These are phyloP conservation scores for Trichoderma reesei DNA, from an alignment of 495 filamentous ascomycete genomes.

Conservation along the genomic window DNA sequence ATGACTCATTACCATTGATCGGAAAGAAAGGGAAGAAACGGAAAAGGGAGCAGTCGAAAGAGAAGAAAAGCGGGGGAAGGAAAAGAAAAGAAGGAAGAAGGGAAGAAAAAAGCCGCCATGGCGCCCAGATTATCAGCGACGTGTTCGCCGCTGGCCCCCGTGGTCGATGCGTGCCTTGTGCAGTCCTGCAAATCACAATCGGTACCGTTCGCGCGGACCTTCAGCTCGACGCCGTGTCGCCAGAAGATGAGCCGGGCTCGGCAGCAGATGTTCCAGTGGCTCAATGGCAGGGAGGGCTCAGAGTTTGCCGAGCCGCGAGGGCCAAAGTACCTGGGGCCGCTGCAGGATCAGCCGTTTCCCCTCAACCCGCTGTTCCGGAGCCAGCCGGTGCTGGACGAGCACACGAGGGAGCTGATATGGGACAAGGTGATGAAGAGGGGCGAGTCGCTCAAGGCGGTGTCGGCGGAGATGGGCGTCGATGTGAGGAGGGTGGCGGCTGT, in stretches of 20 bases:
- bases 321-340: conserved; percentile 18
- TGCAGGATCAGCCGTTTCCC: conserved; percentile 52
- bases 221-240: not conserved
- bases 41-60: not conserved
- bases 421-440: conserved; percentile 50
- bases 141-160: not conserved
- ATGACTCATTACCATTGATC: no score
- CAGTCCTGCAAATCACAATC: not conserved
- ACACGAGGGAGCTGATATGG: conserved; percentile 67
- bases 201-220: not conserved
- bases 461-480: conserved; percentile 66
- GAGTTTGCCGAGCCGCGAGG: conserved; percentile 10
- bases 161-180: not conserved
- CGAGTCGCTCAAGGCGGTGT: conserved; percentile 65
- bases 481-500: conserved; percentile 84
- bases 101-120: no score
- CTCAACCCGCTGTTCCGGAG: conserved; percentile 61
- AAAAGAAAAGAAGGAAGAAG: no score
- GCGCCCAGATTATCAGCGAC: conserved; percentile 3
- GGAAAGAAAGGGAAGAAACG: no score
- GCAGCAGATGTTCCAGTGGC: conserved; percentile 15
- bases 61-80: no score
- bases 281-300: conserved; percentile 11
- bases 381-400: conserved; percentile 66
- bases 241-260: conserved; percentile 12